These are phyloP conservation scores for Clavariopsis aquatica DNA, from an alignment of 495 filamentous ascomycete species.

Conservation along the genomic window DNA sequence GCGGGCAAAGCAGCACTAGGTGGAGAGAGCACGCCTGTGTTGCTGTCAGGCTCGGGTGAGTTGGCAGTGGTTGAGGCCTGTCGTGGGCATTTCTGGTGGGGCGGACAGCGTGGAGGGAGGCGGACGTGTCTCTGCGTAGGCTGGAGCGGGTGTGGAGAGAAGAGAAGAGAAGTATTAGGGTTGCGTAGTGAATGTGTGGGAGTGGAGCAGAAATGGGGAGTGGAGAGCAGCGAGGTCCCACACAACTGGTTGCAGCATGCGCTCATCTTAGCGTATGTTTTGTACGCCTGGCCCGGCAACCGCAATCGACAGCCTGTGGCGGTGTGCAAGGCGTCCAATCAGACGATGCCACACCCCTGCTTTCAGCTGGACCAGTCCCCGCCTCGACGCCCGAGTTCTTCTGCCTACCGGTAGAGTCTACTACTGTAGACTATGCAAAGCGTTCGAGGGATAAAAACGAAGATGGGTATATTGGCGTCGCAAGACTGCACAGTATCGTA, in stretches of 20 bases:
- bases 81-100: constrained; percentile 23
- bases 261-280: constrained; percentile 23
- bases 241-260: neutral
- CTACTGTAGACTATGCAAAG: no score
- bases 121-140: constrained; percentile 27
- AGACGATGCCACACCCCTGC: constrained; percentile 1
- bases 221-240: neutral
- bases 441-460: no score
- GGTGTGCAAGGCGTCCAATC: constrained; percentile 29
- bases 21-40: constrained; percentile 4
- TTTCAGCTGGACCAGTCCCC: constrained; percentile 17
- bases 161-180: neutral
- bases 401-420: no score
- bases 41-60: constrained; percentile 22
- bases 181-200: neutral
- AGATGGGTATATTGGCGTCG: no score
- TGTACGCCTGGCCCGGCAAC: constrained; percentile 18
- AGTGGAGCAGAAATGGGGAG: neutral
- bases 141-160: constrained; percentile 7
- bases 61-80: constrained; percentile 32
- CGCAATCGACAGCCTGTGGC: constrained; percentile 22
- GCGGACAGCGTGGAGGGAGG: constrained; percentile 27
- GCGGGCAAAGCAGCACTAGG: constrained; percentile 4
- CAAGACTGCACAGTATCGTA: no score
- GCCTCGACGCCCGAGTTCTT: neutral